Conservation (phyloP, 2,329 filamentous ascomycete genomes). For the Paramyrothecium sp. region DNA sequence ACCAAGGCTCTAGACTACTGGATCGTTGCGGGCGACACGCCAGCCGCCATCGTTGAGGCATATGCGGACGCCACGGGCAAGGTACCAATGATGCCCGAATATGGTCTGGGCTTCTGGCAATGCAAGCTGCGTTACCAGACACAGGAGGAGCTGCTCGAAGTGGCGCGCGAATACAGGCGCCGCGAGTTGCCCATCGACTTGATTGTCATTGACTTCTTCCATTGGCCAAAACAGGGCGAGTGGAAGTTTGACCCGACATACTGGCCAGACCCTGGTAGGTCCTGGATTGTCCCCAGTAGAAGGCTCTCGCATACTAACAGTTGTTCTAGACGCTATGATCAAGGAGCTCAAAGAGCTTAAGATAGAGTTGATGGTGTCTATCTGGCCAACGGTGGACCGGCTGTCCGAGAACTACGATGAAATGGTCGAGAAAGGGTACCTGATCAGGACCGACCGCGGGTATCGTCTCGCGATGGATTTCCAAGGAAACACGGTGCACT, state of each 20-base stretch:
- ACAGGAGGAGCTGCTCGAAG: conserved; percentile 59
- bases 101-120: conserved; percentile 68
- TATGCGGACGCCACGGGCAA: conserved; percentile 58
- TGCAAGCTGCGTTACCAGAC: conserved; percentile 66
- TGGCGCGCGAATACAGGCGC: conserved; percentile 58
- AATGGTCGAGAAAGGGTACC: conserved; percentile 59
- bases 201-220: conserved; percentile 68
- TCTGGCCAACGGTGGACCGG: conserved; percentile 67
- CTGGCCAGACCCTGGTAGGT: conserved; percentile 60
- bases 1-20: conserved; percentile 62
- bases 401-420: conserved; percentile 57
- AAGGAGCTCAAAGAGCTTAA: conserved; percentile 55
- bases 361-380: conserved; percentile 67
- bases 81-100: conserved; percentile 67
- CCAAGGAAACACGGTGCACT: conserved; percentile 57
- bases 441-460: conserved; percentile 61
- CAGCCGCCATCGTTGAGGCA: conserved; percentile 52
- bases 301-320: not conserved
- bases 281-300: too few species aligned
- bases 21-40: conserved; percentile 57
- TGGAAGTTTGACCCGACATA: conserved; percentile 65
- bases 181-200: conserved; percentile 58
- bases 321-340: conserved; percentile 54
- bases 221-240: conserved; percentile 66
- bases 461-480: conserved; percentile 58